Evolutionary conservation across 495 filamentous ascomycete species (phyloP), one percentile per base, ranked within the genome.

Genomic region (Diplogelasinospora grovesii): DNA sequence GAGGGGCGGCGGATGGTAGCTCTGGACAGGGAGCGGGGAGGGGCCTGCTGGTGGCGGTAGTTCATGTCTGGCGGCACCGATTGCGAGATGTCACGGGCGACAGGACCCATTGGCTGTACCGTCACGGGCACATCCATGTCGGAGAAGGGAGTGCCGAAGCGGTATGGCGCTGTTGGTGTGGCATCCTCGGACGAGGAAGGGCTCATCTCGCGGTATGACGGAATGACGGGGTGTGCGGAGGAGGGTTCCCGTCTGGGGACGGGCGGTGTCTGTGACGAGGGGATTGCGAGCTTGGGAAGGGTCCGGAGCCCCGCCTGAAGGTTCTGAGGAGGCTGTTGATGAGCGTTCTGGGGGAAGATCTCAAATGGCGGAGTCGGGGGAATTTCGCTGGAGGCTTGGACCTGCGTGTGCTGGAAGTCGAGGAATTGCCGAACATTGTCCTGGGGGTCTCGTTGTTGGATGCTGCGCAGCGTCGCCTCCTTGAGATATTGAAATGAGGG

Each of bases 51-150:
- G 21, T 61, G 56, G 36, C 82, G 75, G 66, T 78, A 86, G 53
- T 71, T 70, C 88, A 97, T 95, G 60, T 95, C 78, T 4, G 92
- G 90, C 15, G 92, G 92, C 0, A 95, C 92, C 1, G 89, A 95
- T 51, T 94, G 86, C 4, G 86, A 89, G 8, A 63, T 62, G 37
- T 85, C 78, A 2, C 92, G 79, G 5, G 77, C 70, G 30, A 90
- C 66, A 2, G 83, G 82, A 0, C 79, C 82, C 3, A 79, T 43
- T 0, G 78, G 79, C 14, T 89, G 66, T 4, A 84, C 75, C 1
- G 86, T 92, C 43, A 94, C 55, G 0, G 92, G 89, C n/a, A 84
- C 81, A 59, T 97, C 92, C 69, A 85, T 83, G 39, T 89, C 87
- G 0, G 89, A 93, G 50, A 86, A 79, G 2, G 92, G 89, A 0